Evolutionary conservation across 2,329 filamentous ascomycete genomes (phyloP).

Genomic region (Apiospora malaysiana): DNA sequence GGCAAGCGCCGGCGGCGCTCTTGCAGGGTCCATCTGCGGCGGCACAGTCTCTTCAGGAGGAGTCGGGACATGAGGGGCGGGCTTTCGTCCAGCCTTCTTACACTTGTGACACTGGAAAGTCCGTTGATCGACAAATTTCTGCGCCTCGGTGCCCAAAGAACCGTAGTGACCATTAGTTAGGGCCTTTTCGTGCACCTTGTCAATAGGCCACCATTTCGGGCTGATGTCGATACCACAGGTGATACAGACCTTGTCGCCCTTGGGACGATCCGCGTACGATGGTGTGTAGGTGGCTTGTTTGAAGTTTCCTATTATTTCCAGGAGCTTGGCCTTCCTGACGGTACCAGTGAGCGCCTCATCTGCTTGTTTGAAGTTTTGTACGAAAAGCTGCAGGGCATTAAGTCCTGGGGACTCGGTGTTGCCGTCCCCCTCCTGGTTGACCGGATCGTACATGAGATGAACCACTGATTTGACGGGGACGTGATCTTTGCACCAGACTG

Average conservation of each 20-base stretch:
- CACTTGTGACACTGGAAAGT: conserved; percentile 81
- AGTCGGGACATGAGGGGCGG: conserved; percentile 40
- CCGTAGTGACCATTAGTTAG: conserved; percentile 59
- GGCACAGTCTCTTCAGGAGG: conserved; percentile 37
- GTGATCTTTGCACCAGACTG: conserved; percentile 92
- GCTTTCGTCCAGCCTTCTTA: conserved; percentile 58
- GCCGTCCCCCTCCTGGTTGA: conserved; percentile 56
- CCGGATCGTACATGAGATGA: conserved; percentile 79
- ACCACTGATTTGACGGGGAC: conserved; percentile 72
- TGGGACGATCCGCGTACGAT: conserved; percentile 32
- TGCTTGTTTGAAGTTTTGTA: conserved; percentile 91
- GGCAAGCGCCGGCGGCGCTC: conserved; percentile 35
- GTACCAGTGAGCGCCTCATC: conserved; percentile 90
- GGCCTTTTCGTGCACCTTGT: conserved; percentile 56
- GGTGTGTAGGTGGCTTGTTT: conserved; percentile 45
- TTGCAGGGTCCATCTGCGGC: conserved; percentile 34
- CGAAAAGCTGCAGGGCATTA: conserved; percentile 85
- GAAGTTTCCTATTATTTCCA: conserved; percentile 66
- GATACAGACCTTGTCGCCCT: conserved; percentile 61
- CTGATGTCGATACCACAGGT: conserved; percentile 74
- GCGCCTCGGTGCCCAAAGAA: conserved; percentile 59
- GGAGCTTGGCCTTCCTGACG: conserved; percentile 86
- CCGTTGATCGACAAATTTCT: conserved; percentile 64
- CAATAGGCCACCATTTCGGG: conserved; percentile 74
- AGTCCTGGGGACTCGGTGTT: conserved; percentile 53